A percentile compares a stretch with the other conserved stretches of the same genome.
Conservation (phyloP, 2,329 filamentous ascomycete genomes). For the Colletotrichum paranaense region DNA sequence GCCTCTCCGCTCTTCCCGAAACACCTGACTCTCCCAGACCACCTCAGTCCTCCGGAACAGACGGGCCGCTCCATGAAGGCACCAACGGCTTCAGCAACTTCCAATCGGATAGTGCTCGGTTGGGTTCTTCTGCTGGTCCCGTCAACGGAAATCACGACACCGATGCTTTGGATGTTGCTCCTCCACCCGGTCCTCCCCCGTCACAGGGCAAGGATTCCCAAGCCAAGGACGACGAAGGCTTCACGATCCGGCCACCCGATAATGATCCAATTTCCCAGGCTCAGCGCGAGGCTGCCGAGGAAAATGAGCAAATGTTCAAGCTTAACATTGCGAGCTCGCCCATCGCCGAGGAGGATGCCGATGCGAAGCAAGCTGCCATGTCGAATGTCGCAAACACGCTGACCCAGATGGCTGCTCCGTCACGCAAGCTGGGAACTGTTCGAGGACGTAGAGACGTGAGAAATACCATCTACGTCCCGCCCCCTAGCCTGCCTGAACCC, state of each 20-base stretch:
- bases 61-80: constrained; percentile 52
- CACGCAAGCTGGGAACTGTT: constrained; percentile 79
- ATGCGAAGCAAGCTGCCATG: constrained; percentile 78
- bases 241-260: constrained; percentile 74
- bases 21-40: constrained; percentile 55
- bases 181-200: constrained; percentile 63
- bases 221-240: constrained; percentile 79
- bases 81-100: constrained; percentile 58
- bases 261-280: constrained; percentile 78
- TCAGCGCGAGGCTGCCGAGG: constrained; percentile 73
- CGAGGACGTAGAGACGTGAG: constrained; percentile 91
- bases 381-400: constrained; percentile 81
- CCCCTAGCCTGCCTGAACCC: constrained; percentile 49
- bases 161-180: constrained; percentile 63
- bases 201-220: constrained; percentile 51
- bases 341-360: constrained; percentile 81
- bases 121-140: constrained; percentile 45
- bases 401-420: constrained; percentile 71
- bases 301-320: constrained; percentile 77
- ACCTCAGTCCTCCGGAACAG: constrained; percentile 39
- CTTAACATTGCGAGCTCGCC: constrained; percentile 84
- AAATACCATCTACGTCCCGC: constrained; percentile 86
- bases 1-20: constrained; percentile 69
- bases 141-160: constrained; percentile 60
- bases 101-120: constrained; percentile 45